Conservation (phyloP, 1,284 basidiomycete genomes). For the Irpex sp. region DNA sequence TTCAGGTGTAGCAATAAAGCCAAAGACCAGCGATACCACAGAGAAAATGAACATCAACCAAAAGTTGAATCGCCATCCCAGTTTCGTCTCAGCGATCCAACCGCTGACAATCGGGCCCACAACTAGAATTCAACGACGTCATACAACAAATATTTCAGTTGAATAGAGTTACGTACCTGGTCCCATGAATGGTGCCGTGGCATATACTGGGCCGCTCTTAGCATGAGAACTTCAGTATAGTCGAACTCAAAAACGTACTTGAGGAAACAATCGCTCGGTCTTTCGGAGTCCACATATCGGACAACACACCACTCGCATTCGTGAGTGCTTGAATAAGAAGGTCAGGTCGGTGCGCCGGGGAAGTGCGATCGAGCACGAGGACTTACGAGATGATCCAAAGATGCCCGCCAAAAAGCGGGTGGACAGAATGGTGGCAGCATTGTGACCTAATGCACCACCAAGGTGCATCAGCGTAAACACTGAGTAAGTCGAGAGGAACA, state of each 20-base stretch:
- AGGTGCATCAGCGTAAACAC: slow-evolving; percentile 63
- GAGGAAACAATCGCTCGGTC: slow-evolving; percentile 56
- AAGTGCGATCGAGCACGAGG: neutral
- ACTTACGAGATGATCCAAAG: slow-evolving; percentile 55
- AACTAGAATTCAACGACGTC: slow-evolving; percentile 28
- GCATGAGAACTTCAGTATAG: neutral
- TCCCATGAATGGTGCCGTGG: slow-evolving; percentile 69
- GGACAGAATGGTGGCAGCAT: slow-evolving; percentile 55
- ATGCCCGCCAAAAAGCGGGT: slow-evolving; percentile 58
- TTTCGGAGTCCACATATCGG: slow-evolving; percentile 56
- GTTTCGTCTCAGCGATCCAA: slow-evolving; percentile 46
- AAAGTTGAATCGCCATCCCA: slow-evolving; percentile 70
- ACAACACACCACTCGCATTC: slow-evolving; percentile 58
- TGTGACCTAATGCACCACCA: slow-evolving; percentile 57
- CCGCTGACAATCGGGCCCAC: slow-evolving; percentile 66
- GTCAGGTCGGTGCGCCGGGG: slow-evolving; percentile 10
- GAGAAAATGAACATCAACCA: slow-evolving; percentile 67
- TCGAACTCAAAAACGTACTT: slow-evolving; percentile 3
- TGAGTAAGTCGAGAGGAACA: slow-evolving; percentile 56
- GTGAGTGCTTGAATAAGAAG: slow-evolving; percentile 42
- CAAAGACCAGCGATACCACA: slow-evolving; percentile 43
- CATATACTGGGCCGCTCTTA: slow-evolving; percentile 46
- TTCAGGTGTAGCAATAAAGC: slow-evolving; percentile 46
- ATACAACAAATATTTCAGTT: neutral
- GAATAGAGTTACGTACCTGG: slow-evolving; percentile 42